A percentile compares a stretch with the other conserved stretches of the same genome.
Evolutionary conservation across 2,329 filamentous ascomycete species (phyloP).

Genomic region (Fusarium sambucinum): DNA sequence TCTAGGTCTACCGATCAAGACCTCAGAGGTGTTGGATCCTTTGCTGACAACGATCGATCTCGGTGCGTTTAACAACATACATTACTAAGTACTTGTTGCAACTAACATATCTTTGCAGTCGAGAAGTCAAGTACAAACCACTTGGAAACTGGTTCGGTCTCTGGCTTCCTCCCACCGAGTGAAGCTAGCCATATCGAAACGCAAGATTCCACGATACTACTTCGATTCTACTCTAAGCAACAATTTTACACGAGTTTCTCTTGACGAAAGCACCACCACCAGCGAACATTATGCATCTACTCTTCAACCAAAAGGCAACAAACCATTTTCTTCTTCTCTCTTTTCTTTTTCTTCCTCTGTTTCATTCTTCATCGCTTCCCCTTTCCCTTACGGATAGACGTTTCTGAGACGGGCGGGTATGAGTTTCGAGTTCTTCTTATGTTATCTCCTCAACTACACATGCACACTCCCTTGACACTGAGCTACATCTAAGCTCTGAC

Average conservation of each 20-base stretch:
- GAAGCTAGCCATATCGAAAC: background rate
- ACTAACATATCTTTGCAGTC: conserved; percentile 26
- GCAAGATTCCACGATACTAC: background rate
- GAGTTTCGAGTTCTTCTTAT: background rate
- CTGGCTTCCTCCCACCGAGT: conserved; percentile 44
- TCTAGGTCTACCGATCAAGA: conserved; percentile 37
- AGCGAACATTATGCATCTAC: conserved; percentile 6
- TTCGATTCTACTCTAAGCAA: conserved; percentile 8
- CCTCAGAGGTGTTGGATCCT: conserved; percentile 42
- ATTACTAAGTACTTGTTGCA: too few species aligned
- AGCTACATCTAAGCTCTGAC: background rate
- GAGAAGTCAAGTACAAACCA: conserved; percentile 47
- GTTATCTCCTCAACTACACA: conserved; percentile 1
- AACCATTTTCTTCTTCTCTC: background rate
- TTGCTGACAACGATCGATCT: conserved; percentile 39
- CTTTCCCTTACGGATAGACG: background rate
- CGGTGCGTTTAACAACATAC: conserved; percentile 11
- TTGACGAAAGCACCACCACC: background rate
- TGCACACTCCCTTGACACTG: conserved; percentile 19
- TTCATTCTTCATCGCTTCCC: background rate
- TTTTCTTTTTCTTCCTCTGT: background rate
- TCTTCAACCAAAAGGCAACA: background rate
- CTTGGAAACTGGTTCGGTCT: conserved; percentile 48
- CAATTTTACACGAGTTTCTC: background rate
- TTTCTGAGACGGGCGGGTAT: background rate